Conservation (phyloP, 306 rosid genomes). For the Prinsepia uniflora region DNA sequence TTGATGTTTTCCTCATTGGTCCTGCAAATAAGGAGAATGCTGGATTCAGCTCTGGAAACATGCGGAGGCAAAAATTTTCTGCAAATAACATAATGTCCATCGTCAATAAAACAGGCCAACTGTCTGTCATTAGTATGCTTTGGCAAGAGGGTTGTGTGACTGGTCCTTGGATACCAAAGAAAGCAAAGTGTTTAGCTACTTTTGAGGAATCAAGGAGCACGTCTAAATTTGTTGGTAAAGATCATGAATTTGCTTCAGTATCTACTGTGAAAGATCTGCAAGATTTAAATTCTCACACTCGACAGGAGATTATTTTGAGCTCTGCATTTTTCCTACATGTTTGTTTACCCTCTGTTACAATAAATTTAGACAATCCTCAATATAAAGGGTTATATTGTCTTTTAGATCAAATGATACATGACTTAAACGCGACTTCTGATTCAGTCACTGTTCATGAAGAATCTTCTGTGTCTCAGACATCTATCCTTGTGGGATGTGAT, state of each 20-base stretch:
- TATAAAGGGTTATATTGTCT: slow-evolving; percentile 46
- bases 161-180: slow-evolving; percentile 89
- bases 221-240: slow-evolving; percentile 50
- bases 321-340: slow-evolving; percentile 56
- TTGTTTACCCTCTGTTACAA: slow-evolving; percentile 41
- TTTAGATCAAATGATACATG: slow-evolving; percentile 52
- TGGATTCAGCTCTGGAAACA: slow-evolving; percentile 33
- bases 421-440: slow-evolving; percentile 39
- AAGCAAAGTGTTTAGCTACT: slow-evolving; percentile 67
- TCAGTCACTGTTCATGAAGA: slow-evolving; percentile 35
- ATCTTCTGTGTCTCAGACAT: slow-evolving; percentile 55
- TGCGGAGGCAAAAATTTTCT: slow-evolving; percentile 39
- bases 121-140: slow-evolving; percentile 53
- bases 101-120: slow-evolving; percentile 36
- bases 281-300: slow-evolving; percentile 65
- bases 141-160: slow-evolving; percentile 84
- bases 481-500: slow-evolving; percentile 57
- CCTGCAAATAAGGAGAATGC: slow-evolving; percentile 29
- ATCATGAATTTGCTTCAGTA: slow-evolving; percentile 70
- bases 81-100: slow-evolving; percentile 59
- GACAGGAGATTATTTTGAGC: slow-evolving; percentile 79
- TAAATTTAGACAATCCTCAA: slow-evolving; percentile 48
- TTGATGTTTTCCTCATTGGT: slow-evolving; percentile 53
- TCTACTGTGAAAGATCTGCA: slow-evolving; percentile 66
- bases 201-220: slow-evolving; percentile 58